Percentiles rank a stretch among this genome's conserved stretches.
Conservation (phyloP, 257 asterid species). For the Rauvolfia tetraphylla region DNA sequence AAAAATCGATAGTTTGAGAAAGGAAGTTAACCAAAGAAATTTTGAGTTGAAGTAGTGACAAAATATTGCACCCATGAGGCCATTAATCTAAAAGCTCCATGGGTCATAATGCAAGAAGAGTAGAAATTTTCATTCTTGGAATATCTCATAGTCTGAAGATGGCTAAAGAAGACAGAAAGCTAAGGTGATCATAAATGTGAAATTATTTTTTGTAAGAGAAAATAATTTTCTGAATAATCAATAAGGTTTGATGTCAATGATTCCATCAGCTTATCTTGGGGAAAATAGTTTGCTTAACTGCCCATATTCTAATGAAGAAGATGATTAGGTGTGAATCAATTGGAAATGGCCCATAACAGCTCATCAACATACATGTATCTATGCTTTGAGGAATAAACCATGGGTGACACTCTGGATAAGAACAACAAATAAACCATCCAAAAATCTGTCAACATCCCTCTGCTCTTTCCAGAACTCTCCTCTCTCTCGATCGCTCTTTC, state of each 20-base stretch:
- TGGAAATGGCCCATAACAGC: constrained; percentile 34
- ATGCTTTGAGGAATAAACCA: constrained; percentile 1
- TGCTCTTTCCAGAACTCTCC: constrained; percentile 48
- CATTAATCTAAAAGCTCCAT: no score
- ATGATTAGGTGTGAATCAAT: constrained; percentile 21
- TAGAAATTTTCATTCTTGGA: background rate
- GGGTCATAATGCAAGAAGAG: no score
- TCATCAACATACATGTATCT: constrained; percentile 14
- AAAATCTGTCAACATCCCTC: constrained; percentile 37
- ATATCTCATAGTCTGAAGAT: background rate
- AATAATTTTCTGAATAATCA: background rate
- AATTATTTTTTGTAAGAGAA: no score
- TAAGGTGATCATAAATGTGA: no score
- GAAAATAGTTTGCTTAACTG: constrained; percentile 30
- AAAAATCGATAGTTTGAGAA: no score
- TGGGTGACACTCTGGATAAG: constrained; percentile 53
- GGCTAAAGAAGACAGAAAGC: background rate
- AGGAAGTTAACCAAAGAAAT: no score
- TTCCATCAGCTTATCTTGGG: background rate
- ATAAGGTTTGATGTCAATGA: background rate
- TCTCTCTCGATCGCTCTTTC: constrained; percentile 6
- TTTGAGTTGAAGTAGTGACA: no score
- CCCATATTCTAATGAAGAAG: constrained; percentile 22
- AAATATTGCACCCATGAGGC: no score
- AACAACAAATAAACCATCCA: constrained; percentile 24